Conservation (phyloP, 495 filamentous ascomycete species). For the Parathielavia hyrcaniae region DNA sequence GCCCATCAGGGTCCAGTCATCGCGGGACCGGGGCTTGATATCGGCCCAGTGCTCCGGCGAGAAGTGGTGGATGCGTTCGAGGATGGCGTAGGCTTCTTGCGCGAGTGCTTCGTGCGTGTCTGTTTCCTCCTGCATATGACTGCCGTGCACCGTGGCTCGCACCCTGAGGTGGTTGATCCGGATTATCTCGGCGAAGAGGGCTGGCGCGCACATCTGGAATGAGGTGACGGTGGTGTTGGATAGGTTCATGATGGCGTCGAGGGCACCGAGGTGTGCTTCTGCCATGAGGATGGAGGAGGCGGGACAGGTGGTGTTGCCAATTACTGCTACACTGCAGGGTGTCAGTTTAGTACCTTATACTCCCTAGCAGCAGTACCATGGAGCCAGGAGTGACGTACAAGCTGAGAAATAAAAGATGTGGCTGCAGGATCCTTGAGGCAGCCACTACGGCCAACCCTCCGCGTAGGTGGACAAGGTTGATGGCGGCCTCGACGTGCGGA, state of each 20-base stretch:
- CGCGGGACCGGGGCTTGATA: slow-evolving; percentile 17
- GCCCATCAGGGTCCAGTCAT: slow-evolving; percentile 30
- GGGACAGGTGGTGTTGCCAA: slow-evolving; percentile 33
- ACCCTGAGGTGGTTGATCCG: slow-evolving; percentile 25
- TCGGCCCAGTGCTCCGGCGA: slow-evolving; percentile 27
- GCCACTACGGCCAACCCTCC: slow-evolving; percentile 20
- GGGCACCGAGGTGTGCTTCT: slow-evolving; percentile 13
- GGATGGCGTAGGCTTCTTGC: slow-evolving; percentile 16
- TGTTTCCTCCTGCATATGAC: background rate
- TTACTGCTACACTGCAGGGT: slow-evolving; percentile 23
- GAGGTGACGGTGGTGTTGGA: slow-evolving; percentile 9
- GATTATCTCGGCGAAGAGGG: slow-evolving; percentile 27
- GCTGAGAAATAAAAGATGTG: background rate
- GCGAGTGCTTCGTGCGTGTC: slow-evolving; percentile 3
- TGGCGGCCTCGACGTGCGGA: slow-evolving; percentile 30
- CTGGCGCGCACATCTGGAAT: slow-evolving; percentile 24
- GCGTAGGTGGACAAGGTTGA: slow-evolving; percentile 27
- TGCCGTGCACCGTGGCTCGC: background rate
- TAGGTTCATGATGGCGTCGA: slow-evolving; percentile 18
- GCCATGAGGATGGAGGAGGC: slow-evolving; percentile 24
- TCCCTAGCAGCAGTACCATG: background rate
- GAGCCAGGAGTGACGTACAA: background rate
- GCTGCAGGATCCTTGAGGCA: background rate
- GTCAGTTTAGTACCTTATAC: background rate
- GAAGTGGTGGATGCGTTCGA: slow-evolving; percentile 25